Percentiles rank a stretch among this genome's conserved stretches.
These are phyloP conservation scores for Daedaleopsis sinensis DNA, from an alignment of 768 basidiomycete species.

Conservation along the genomic window DNA sequence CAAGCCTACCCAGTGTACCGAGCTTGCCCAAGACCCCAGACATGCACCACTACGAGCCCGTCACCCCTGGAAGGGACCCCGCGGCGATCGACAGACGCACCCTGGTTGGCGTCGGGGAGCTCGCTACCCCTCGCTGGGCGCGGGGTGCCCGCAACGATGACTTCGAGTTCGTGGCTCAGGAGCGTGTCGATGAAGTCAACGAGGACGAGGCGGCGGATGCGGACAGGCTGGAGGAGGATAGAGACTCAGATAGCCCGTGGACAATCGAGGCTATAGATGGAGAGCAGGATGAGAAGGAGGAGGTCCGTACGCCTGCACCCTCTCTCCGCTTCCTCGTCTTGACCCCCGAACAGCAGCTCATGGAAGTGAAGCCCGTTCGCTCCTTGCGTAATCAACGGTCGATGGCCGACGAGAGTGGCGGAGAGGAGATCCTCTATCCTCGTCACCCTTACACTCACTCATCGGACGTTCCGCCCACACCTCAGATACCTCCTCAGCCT, in stretches of 20 bases:
- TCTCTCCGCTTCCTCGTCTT: not conserved
- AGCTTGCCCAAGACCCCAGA: constrained; percentile 65
- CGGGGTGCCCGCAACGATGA: constrained; percentile 46
- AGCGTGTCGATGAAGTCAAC: constrained; percentile 39
- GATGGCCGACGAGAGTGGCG: constrained; percentile 81
- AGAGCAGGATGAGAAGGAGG: constrained; percentile 69
- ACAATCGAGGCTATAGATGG: constrained; percentile 87
- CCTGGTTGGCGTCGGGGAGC: constrained; percentile 93
- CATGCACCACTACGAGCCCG: constrained; percentile 52
- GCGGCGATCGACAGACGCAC: constrained; percentile 82
- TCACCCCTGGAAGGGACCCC: constrained; percentile 77
- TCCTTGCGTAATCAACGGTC: constrained; percentile 64
- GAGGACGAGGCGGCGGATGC: constrained; percentile 34
- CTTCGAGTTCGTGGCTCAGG: constrained; percentile 30
- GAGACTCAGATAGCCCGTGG: constrained; percentile 82
- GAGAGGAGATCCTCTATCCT: constrained; percentile 89
- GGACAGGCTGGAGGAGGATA: constrained; percentile 32
- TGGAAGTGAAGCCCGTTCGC: constrained; percentile 48
- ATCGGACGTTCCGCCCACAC: constrained; percentile 16
- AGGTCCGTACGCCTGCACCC: constrained; percentile 46
- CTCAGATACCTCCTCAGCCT: not conserved
- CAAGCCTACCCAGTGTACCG: constrained; percentile 30
- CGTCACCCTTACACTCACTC: constrained; percentile 49
- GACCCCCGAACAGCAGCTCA: constrained; percentile 28
- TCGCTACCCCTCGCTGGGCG: constrained; percentile 94